These are phyloP conservation scores for Phytophthora tubulina DNA, from an alignment of 352 stramenopile genomes.

Conservation along the genomic window DNA sequence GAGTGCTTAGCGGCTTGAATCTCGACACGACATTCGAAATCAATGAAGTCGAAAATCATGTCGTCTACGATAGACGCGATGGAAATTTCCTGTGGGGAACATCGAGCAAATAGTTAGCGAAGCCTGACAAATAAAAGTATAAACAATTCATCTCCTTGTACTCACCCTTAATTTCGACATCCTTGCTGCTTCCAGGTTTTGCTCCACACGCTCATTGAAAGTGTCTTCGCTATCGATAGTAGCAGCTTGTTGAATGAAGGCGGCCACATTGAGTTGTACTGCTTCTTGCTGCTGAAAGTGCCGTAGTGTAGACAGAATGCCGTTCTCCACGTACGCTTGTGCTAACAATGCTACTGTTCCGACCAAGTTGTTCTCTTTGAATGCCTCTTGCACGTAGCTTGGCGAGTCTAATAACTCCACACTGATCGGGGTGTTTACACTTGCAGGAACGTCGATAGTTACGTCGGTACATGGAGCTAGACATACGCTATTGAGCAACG, in stretches of 20 bases:
- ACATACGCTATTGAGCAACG: background rate
- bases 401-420: constrained; percentile 19
- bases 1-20: constrained; percentile 67
- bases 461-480: background rate
- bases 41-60: constrained; percentile 65
- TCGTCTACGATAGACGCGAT: constrained; percentile 65
- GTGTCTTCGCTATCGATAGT: constrained; percentile 18
- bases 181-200: constrained; percentile 50
- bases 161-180: constrained; percentile 50
- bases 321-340: constrained; percentile 59
- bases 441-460: constrained; percentile 7
- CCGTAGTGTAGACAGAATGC: constrained; percentile 41
- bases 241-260: constrained; percentile 39
- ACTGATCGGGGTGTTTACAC: constrained; percentile 1
- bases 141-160: background rate
- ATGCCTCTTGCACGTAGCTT: constrained; percentile 29
- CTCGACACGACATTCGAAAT: constrained; percentile 62
- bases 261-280: constrained; percentile 48
- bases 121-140: background rate
- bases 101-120: constrained; percentile 2
- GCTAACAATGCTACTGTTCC: constrained; percentile 55
- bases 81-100: constrained; percentile 52
- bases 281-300: constrained; percentile 62
- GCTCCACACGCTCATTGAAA: constrained; percentile 36
- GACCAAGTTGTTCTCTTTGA: constrained; percentile 41